phyloP scores from a whole-genome alignment of 192 early-diverging fungal genomes.

The Coemansia sp. region DNA sequence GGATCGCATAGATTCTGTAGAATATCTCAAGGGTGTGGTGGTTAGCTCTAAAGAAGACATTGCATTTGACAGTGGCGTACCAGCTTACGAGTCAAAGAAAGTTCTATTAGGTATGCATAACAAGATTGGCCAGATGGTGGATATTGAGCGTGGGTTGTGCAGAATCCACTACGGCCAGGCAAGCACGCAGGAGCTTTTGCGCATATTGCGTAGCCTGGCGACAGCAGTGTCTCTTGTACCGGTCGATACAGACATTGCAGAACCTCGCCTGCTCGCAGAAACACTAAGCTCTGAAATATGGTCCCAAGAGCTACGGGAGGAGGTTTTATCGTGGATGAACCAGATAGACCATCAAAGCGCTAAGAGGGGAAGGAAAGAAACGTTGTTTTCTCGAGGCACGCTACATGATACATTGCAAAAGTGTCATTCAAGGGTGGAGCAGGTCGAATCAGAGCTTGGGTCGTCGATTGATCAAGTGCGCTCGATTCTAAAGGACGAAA shows the following conservation, averaged over 20 bases:
- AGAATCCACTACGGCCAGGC: slow-evolving; percentile 84
- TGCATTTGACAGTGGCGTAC: neutral
- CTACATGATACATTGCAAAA: slow-evolving; percentile 55
- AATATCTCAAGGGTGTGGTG: slow-evolving; percentile 65
- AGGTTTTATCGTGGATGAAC: slow-evolving; percentile 31
- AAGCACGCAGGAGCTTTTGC: slow-evolving; percentile 80
- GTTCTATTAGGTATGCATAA: slow-evolving; percentile 47
- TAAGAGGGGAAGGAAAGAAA: slow-evolving; percentile 53
- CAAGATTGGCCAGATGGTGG: slow-evolving; percentile 65
- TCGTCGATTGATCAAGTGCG: slow-evolving; percentile 57
- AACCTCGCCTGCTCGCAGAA: slow-evolving; percentile 30
- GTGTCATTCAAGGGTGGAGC: slow-evolving; percentile 52
- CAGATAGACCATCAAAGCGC: slow-evolving; percentile 56
- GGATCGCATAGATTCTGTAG: slow-evolving; percentile 78
- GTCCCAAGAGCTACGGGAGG: slow-evolving; percentile 41
- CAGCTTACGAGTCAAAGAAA: neutral
- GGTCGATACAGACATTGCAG: slow-evolving; percentile 9
- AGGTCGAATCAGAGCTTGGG: slow-evolving; percentile 61
- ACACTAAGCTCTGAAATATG: slow-evolving; percentile 42
- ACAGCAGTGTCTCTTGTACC: slow-evolving; percentile 40
- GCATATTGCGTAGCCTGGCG: slow-evolving; percentile 63
- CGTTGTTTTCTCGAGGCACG: slow-evolving; percentile 59
- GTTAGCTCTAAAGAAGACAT: slow-evolving; percentile 46
- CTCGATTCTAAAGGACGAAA: slow-evolving; percentile 46
- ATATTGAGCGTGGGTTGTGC: slow-evolving; percentile 91